These are phyloP conservation scores for Berkeleyomyces rouxiae DNA, from an alignment of 2,329 filamentous ascomycete genomes.

Conservation along the genomic window DNA sequence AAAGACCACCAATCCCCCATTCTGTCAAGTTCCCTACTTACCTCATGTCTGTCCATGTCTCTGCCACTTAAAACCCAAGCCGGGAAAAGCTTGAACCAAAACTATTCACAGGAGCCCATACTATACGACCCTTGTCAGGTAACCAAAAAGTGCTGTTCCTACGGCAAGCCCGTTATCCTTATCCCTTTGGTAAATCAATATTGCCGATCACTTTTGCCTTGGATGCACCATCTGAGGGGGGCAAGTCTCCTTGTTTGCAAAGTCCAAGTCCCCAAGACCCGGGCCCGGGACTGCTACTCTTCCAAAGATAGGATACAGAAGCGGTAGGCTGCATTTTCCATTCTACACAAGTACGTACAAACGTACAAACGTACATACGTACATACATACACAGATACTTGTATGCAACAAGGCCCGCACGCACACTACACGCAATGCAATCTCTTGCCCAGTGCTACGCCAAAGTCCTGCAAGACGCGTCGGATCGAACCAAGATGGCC, in stretches of 20 bases:
- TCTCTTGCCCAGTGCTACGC: not conserved
- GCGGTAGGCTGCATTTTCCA: not conserved
- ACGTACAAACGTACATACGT: not conserved
- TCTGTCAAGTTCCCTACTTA: not conserved
- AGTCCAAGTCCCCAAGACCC: not conserved
- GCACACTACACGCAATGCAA: not conserved
- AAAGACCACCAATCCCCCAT: not conserved
- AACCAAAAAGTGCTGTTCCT: not conserved
- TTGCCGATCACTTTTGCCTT: not conserved
- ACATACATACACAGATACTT: not conserved
- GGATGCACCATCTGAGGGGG: not conserved
- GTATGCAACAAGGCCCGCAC: no score
- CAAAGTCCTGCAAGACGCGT: not conserved
- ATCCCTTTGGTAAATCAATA: conserved; percentile 1
- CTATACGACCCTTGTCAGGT: not conserved
- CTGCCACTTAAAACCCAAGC: not conserved
- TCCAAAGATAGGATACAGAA: not conserved
- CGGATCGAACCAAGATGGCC: no score
- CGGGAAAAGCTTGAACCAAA: not conserved
- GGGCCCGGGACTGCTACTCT: not conserved
- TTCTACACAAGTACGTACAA: not conserved
- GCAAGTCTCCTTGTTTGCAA: not conserved
- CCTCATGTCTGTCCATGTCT: not conserved
- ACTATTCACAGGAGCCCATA: not conserved
- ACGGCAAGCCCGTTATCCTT: conserved; percentile 1